phyloP scores from a whole-genome alignment of 129 eudicot genomes.

The Tanacetum coccineum region DNA sequence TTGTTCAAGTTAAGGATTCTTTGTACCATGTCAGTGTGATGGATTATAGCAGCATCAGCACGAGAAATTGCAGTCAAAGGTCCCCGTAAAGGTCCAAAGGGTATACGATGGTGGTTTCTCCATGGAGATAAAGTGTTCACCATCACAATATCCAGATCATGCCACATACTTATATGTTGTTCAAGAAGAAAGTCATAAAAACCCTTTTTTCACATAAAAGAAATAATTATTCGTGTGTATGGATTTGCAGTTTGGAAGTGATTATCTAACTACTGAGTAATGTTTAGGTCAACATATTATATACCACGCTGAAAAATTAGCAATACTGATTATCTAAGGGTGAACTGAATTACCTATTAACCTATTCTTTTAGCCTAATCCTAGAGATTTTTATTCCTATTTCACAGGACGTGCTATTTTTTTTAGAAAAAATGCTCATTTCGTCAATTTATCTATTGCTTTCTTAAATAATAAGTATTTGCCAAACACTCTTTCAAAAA shows the following conservation, averaged over 20 bases:
- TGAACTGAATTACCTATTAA: too few relatives aligned
- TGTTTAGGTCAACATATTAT: neutral
- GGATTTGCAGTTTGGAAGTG: neutral
- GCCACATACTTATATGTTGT: conserved; percentile 70
- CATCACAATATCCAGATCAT: conserved; percentile 86
- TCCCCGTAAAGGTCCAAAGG: conserved; percentile 87
- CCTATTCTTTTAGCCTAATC: too few relatives aligned
- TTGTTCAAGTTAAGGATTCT: conserved; percentile 1
- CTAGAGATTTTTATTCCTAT: too few relatives aligned
- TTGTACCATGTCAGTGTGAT: conserved; percentile 93
- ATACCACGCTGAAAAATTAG: too few relatives aligned
- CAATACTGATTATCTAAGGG: too few relatives aligned
- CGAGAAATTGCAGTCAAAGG: conserved; percentile 70
- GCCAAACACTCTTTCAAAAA: too few relatives aligned
- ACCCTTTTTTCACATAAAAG: neutral
- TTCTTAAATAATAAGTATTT: too few relatives aligned
- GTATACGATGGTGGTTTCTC: conserved; percentile 68
- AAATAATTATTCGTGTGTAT: neutral
- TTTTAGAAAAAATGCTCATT: too few relatives aligned
- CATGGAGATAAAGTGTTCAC: conserved; percentile 81
- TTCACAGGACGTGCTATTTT: too few relatives aligned
- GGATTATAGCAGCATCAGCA: conserved; percentile 69
- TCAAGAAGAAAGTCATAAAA: conserved; percentile 13
- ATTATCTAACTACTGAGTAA: neutral
- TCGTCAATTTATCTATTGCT: too few relatives aligned